These are phyloP conservation scores for Clohesyomyces aquaticus DNA, from an alignment of 495 filamentous ascomycete genomes.

Conservation along the genomic window DNA sequence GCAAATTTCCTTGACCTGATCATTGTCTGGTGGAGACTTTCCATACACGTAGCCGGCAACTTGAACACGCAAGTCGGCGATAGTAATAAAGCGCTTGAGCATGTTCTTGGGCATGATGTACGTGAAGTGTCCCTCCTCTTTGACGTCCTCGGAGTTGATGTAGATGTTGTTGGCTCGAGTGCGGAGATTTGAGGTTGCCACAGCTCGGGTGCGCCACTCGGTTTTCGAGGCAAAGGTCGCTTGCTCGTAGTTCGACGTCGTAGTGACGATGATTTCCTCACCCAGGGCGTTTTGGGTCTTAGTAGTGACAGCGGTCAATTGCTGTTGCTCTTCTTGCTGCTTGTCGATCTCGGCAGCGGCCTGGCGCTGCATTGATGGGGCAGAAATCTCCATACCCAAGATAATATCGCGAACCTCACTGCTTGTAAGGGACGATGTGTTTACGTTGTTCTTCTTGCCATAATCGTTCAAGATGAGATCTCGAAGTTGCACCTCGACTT, in stretches of 20 bases:
- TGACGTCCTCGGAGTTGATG: slow-evolving; percentile 90
- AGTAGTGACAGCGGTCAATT: slow-evolving; percentile 95
- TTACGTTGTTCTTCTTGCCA: slow-evolving; percentile 99
- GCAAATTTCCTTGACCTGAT: slow-evolving; percentile 93
- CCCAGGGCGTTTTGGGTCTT: slow-evolving; percentile 98
- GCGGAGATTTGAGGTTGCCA: slow-evolving; percentile 93
- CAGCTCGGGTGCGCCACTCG: slow-evolving; percentile 96
- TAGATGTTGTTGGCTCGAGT: slow-evolving; percentile 98
- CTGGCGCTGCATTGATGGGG: slow-evolving; percentile 96
- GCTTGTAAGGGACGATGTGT: slow-evolving; percentile 92
- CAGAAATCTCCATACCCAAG: slow-evolving; percentile 98
- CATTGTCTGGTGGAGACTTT: slow-evolving; percentile 87
- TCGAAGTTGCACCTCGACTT: slow-evolving; percentile 93
- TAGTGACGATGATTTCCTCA: slow-evolving; percentile 98
- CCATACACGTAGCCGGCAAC: slow-evolving; percentile 96
- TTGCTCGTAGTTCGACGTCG: slow-evolving; percentile 95
- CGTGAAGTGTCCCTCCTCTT: slow-evolving; percentile 79
- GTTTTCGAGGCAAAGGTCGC: slow-evolving; percentile 98
- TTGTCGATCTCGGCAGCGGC: slow-evolving; percentile 99
- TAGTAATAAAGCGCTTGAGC: slow-evolving; percentile 97
- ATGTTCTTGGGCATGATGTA: slow-evolving; percentile 99
- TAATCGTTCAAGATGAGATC: slow-evolving; percentile 98
- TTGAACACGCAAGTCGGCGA: slow-evolving; percentile 95
- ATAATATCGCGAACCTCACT: slow-evolving; percentile 99
- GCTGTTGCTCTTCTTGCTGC: slow-evolving; percentile 94